These are phyloP conservation scores for Bisporella sp. DNA, from an alignment of 2,329 filamentous ascomycete species.

Conservation along the genomic window DNA sequence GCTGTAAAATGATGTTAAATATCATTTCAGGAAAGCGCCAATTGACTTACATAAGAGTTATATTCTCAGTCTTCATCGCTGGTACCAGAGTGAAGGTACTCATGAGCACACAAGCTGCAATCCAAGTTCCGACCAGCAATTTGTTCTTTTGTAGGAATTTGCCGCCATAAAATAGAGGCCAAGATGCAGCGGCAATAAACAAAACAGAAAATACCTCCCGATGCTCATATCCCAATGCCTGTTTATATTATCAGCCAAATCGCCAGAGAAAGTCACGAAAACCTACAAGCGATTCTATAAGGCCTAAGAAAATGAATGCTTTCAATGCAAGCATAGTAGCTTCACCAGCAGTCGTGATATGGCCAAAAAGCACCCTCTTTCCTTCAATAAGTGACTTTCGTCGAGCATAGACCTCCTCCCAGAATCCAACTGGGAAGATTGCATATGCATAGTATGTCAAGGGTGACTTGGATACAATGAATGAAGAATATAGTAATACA, in stretches of 20 bases:
- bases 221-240: slow-evolving; percentile 90
- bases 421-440: slow-evolving; percentile 89
- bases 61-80: slow-evolving; percentile 76
- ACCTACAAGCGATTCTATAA: slow-evolving; percentile 72
- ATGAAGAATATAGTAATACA: slow-evolving; percentile 69
- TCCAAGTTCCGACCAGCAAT: slow-evolving; percentile 63
- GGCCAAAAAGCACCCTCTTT: slow-evolving; percentile 58
- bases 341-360: slow-evolving; percentile 55
- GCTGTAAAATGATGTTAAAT: slow-evolving; percentile 35
- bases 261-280: background rate
- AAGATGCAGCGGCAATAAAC: slow-evolving; percentile 69
- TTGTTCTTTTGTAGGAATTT: slow-evolving; percentile 63
- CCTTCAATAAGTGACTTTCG: slow-evolving; percentile 64
- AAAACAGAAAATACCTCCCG: slow-evolving; percentile 79
- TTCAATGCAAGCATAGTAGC: slow-evolving; percentile 57
- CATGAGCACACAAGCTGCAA: slow-evolving; percentile 71
- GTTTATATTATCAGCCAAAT: slow-evolving; percentile 10
- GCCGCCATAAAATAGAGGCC: slow-evolving; percentile 69
- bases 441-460: slow-evolving; percentile 84
- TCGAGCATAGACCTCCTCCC: slow-evolving; percentile 87
- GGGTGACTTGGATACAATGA: slow-evolving; percentile 74
- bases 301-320: slow-evolving; percentile 57
- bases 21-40: background rate
- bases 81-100: slow-evolving; percentile 85
- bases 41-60: slow-evolving; percentile 60